Base-by-base conservation (phyloP, 108 stramenopile species). In the Pseudonitzschia pungens region DNA sequence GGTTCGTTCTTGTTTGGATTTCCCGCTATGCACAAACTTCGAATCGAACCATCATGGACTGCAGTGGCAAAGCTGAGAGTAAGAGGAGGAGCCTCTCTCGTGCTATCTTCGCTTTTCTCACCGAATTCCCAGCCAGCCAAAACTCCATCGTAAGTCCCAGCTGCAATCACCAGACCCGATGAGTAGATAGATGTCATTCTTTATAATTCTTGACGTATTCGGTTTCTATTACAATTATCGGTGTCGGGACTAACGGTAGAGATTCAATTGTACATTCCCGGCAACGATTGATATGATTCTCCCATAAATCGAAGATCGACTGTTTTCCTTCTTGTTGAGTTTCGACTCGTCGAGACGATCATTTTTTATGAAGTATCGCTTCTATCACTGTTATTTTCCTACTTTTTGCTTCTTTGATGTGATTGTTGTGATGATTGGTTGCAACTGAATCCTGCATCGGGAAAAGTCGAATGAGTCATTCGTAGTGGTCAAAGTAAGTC, bases 61-160 rank as follows among this genome's bases (percentile, higher is more conserved):
- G 89, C 68, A 62, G 90, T 90, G 24, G 93, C 93, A 78, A 95
- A 95, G 0, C 76, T 70, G 40, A 95, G 71, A 64, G 87, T 70
- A 27, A 94, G 81, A 14, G 55, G 42, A 15, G 12, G 20, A 68
- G 40, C 53, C 50, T 62, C 69, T 5, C 3, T 21, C 50, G 56
- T 68, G 65, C 29, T 18, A 20, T 48, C 73, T 74, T 43, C 67
- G 43, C 36, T 65, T 41, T 63, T 32, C 66, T 42, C 31, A 22
- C 52, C 56, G 22, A 88, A 82, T 57, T 96, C 95, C 92, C 92
- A 96, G 40, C 95, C 95, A 10, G 89, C 92, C 45, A 96, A 73
- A 45, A 93, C 95, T 1, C 95, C 95, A 81, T 93, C 95, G 82
- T 95, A 95, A 5, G 94, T 92, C 54, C 94, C 94, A 14, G 75